Percentiles rank a stretch among this genome's conserved stretches.
Evolutionary conservation across 2,329 filamentous ascomycete species (phyloP).

Genomic region (Rhinocladiella mackenziei): DNA sequence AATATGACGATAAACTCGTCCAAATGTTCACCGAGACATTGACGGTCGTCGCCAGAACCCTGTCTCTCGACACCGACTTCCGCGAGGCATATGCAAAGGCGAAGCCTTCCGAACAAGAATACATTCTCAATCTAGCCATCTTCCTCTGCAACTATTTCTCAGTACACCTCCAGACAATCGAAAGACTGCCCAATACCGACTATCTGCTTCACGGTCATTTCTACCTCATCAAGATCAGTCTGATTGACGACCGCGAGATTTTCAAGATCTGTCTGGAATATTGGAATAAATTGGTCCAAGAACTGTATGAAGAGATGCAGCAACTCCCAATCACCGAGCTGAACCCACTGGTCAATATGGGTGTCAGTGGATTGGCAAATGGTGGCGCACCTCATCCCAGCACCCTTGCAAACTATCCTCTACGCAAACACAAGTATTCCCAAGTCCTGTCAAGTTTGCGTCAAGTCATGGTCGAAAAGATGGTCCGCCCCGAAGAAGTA

Average conservation of each 20-base stretch:
- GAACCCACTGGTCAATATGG: constrained; percentile 81
- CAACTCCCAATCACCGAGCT: constrained; percentile 87
- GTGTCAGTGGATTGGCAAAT: constrained; percentile 64
- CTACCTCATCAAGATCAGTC: constrained; percentile 95
- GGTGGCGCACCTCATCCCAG: constrained; percentile 80
- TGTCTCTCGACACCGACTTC: constrained; percentile 83
- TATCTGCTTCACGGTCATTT: constrained; percentile 95
- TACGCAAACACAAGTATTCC: constrained; percentile 96
- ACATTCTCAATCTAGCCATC: constrained; percentile 91
- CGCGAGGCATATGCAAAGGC: constrained; percentile 88
- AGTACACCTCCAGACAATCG: constrained; percentile 87
- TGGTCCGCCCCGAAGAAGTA: constrained; percentile 97
- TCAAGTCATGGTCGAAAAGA: constrained; percentile 99
- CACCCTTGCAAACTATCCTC: constrained; percentile 81
- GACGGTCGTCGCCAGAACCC: constrained; percentile 87
- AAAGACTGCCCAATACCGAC: constrained; percentile 91
- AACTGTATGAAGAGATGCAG: constrained; percentile 99
- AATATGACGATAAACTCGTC: constrained; percentile 92
- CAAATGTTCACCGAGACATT: constrained; percentile 98
- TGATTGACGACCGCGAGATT: constrained; percentile 97
- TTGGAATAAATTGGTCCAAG: constrained; percentile 97
- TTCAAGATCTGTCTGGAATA: constrained; percentile 99
- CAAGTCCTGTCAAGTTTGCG: constrained; percentile 91
- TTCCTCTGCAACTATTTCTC: constrained; percentile 97
- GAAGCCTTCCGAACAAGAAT: constrained; percentile 91